phyloP scores from a whole-genome alignment of 1,284 basidiomycete species.

The Fomes fomentarius region DNA sequence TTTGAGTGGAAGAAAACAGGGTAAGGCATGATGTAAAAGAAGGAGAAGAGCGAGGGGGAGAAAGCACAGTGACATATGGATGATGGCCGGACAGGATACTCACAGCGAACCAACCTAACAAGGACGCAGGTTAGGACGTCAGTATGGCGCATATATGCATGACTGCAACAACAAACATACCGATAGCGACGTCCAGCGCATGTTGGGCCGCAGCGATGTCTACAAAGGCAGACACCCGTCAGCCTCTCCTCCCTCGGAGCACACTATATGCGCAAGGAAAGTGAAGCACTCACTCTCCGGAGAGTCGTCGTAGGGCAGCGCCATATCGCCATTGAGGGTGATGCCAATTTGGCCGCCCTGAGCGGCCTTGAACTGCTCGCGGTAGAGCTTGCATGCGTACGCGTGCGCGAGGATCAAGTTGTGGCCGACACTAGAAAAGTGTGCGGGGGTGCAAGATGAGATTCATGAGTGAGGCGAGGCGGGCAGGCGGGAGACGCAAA shows the following conservation, averaged over 20 bases:
- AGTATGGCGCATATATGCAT: too few species aligned
- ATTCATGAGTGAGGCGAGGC: neutral
- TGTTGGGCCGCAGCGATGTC: constrained; percentile 68
- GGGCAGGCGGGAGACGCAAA: neutral
- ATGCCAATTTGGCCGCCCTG: constrained; percentile 73
- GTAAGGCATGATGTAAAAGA: too few species aligned
- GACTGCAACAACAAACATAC: constrained; percentile 38
- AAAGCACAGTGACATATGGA: too few species aligned
- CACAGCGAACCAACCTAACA: constrained; percentile 66
- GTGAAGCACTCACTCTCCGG: constrained; percentile 60
- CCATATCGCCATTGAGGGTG: constrained; percentile 75
- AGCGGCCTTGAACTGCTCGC: constrained; percentile 55
- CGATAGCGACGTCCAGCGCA: constrained; percentile 67
- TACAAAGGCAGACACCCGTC: constrained; percentile 31
- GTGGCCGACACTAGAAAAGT: constrained; percentile 59
- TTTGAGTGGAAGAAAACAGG: too few species aligned
- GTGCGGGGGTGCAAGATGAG: too few species aligned
- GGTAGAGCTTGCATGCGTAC: constrained; percentile 65
- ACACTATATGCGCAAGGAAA: neutral
- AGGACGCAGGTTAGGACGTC: too few species aligned
- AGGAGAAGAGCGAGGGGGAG: neutral
- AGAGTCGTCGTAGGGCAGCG: constrained; percentile 66
- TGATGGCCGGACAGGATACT: constrained; percentile 27
- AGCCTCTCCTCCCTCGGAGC: neutral
- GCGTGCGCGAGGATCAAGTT: constrained; percentile 72